phyloP scores from a whole-genome alignment of 345 rosid species.

The Eucalyptus leucophloia region DNA sequence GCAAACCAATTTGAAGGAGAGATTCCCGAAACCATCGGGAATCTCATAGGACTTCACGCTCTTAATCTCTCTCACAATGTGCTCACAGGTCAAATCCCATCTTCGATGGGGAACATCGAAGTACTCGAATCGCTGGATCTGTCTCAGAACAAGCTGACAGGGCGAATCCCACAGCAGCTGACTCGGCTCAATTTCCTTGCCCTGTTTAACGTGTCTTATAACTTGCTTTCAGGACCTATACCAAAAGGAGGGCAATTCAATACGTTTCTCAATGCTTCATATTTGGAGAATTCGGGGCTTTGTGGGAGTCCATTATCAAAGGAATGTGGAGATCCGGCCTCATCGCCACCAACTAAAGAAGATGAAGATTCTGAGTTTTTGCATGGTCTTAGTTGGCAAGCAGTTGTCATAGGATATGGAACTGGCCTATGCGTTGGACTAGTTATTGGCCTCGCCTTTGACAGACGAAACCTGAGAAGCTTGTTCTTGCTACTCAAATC shows the following conservation, averaged over 20 bases:
- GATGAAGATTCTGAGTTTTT: background rate
- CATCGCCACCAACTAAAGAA: background rate
- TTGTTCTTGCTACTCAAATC: background rate
- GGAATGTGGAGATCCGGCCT: background rate
- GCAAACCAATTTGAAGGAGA: slow-evolving; percentile 5
- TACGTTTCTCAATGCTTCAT: background rate
- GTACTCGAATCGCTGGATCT: slow-evolving; percentile 9
- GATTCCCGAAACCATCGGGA: background rate
- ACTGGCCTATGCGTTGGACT: background rate
- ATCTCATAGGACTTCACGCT: background rate
- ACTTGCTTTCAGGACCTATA: slow-evolving; percentile 10
- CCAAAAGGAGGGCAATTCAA: slow-evolving; percentile 3
- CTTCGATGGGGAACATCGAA: background rate
- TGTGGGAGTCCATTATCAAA: slow-evolving; percentile 6
- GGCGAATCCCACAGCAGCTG: slow-evolving; percentile 5
- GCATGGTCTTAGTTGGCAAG: background rate
- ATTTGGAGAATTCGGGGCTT: slow-evolving; percentile 1
- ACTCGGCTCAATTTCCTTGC: slow-evolving; percentile 1
- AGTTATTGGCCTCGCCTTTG: background rate
- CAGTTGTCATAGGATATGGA: slow-evolving; percentile 4
- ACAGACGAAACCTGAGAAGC: background rate
- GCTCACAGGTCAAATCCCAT: slow-evolving; percentile 2
- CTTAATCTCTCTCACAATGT: slow-evolving; percentile 13
- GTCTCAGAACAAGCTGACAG: slow-evolving; percentile 6
- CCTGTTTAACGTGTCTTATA: slow-evolving; percentile 1